These are phyloP conservation scores for Colletotrichum paranaense DNA, from an alignment of 2,329 filamentous ascomycete genomes.

Conservation along the genomic window DNA sequence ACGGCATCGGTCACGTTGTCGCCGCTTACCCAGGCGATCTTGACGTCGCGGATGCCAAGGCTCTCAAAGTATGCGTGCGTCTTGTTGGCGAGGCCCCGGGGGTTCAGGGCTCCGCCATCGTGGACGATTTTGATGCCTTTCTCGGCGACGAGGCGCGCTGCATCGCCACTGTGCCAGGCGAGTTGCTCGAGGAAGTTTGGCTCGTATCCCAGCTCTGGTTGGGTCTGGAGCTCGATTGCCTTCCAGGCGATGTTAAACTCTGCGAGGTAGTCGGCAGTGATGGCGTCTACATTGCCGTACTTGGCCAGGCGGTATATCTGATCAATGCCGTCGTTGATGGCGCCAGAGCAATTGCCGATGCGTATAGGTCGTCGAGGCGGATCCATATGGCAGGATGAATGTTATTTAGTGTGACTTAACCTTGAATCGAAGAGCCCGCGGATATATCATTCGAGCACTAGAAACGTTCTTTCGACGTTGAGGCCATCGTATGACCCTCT, in stretches of 20 bases:
- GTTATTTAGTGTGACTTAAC: no score
- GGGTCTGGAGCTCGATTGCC: conserved; percentile 49
- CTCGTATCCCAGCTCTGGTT: conserved; percentile 48
- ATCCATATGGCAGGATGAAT: neutral
- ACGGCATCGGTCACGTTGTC: conserved; percentile 48
- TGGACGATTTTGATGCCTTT: conserved; percentile 65
- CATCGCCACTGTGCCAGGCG: conserved; percentile 47
- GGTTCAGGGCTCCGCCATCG: conserved; percentile 68
- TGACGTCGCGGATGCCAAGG: conserved; percentile 40
- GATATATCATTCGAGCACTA: neutral
- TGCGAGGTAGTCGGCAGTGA: conserved; percentile 53
- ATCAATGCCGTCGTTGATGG: conserved; percentile 42
- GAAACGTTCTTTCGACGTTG: neutral
- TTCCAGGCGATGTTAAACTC: conserved; percentile 63
- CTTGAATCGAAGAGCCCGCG: neutral
- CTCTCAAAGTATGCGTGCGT: conserved; percentile 43
- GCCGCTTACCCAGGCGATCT: conserved; percentile 51
- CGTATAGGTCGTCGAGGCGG: conserved; percentile 43
- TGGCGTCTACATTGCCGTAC: conserved; percentile 46
- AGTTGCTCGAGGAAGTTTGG: conserved; percentile 56
- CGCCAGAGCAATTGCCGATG: conserved; percentile 47
- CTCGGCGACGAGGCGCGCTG: conserved; percentile 50
- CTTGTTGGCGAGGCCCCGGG: conserved; percentile 58
- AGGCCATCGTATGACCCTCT: neutral
- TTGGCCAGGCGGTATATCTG: conserved; percentile 41